Base-by-base conservation (phyloP, 2,329 filamentous ascomycete species). In the Aspergillus unguis region DNA sequence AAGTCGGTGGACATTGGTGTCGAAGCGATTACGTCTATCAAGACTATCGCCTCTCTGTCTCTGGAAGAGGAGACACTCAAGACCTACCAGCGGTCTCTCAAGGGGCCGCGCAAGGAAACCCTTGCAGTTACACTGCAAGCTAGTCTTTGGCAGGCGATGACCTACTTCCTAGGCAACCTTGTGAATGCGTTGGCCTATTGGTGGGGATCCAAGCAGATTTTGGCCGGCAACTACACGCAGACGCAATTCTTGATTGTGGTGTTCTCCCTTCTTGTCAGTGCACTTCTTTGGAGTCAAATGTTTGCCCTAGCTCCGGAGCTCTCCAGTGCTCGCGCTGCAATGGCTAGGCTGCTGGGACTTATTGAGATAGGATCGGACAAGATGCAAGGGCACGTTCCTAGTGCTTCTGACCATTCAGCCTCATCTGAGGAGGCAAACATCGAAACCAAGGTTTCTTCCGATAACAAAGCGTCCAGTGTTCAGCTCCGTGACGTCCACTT, bases 151-250 rank as follows among this genome's bases (percentile, higher is more conserved):
- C 68, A 76, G 48, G 74, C 76, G 2, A 69, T 75, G 47, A 71
- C 74, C 2, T 75, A 74, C 49, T 70, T 71, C 55, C 54, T 75
- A 2, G 81, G 84, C 23, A 87, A 86, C 62, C 77, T 88, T 46
- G 82, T 90, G 27, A 88, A 90, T 62, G 85, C 86, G 0, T 80
- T 92, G 49, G 85, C 86, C 0, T 91, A 90, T 69, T 92, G 87
- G 86, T 92, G 87, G 86, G 87, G 87, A 3, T 80, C 86, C 0
- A 85, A 82, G 60, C 82, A 84, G 57, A 88, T 91, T 54, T 80
- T 85, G 47, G 76, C 79, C 38, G 86, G 87, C 4, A 73, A 82
- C 51, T 86, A 86, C 59, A 81, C 80, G 40, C 82, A 84, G 31
- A 80, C 87, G n/a, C 71, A 83, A 47, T 91, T 90, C 72, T 85